Evolutionary conservation across 345 rosid genomes (phyloP), one percentile per base, ranked within the genome.

Genomic region (Citropsis articulata): DNA sequence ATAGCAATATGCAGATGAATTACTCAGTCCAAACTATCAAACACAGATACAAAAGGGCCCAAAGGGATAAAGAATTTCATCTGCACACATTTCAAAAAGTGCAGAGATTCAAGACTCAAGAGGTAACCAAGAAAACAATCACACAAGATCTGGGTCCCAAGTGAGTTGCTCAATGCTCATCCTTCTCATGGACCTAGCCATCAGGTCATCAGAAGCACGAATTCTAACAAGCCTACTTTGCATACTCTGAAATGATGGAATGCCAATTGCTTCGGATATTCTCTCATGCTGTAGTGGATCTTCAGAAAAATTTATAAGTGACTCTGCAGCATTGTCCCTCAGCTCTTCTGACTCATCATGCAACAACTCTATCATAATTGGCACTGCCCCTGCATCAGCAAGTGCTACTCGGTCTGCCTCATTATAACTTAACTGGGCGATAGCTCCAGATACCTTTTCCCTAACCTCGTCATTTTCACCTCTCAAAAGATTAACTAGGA

Each of bases 341-440:
- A 89, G 69, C 77, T 88, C 89, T 76, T 89, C 93, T 7, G 83
- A 86, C 35, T 86, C 88, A 65, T 83, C 83, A 0, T 75, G 66
- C 78, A 91, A 75, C 82, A 87, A 75, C 14, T 81, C 91, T 30
- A 87, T 69, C 72, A 91, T 81, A 79, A 81, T 78, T 1, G 80
- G 82, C 69, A 91, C 77, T 71, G 82, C 82, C 69, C 88, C 85
- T 0, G 88, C 84, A 53, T 82, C 86, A 40, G 77, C 78, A 64
- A 91, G 83, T 22, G 87, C 85, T 73, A 27, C 81, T 50, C 90
- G 91, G 70, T 88, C 84, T 5, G 36, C 64, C 73, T 78, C 77
- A 4, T 86, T 76, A 48, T 87, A 86, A 81, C 95, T 88, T 83
- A 91, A 71, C 82, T 85, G 88, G 64, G 91, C 78, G 73, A 89